Conservation (phyloP, 2,329 filamentous ascomycete genomes). For the Neofusicoccum laricinum region DNA sequence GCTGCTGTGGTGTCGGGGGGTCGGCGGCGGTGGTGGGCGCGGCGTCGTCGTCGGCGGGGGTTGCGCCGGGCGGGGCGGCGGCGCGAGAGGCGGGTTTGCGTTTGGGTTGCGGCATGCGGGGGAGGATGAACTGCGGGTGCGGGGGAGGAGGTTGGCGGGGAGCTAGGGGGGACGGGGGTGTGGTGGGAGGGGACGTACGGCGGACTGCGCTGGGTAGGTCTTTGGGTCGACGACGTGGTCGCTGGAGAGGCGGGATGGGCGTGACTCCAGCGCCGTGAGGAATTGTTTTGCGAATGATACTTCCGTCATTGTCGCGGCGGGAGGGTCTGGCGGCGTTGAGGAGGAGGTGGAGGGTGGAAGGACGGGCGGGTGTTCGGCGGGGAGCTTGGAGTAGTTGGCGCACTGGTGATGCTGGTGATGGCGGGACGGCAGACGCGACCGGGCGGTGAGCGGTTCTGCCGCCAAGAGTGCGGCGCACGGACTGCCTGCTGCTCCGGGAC, state of each 20-base stretch:
- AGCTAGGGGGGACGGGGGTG: not conserved
- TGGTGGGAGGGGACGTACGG: slow-evolving; percentile 56
- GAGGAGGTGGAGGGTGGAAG: not conserved
- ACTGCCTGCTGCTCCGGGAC: not conserved
- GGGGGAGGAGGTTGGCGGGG: slow-evolving; percentile 42
- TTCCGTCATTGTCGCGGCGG: slow-evolving; percentile 51
- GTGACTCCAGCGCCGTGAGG: slow-evolving; percentile 73
- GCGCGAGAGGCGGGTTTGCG: slow-evolving; percentile 55
- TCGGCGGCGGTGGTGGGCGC: not conserved
- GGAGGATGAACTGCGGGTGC: slow-evolving; percentile 63
- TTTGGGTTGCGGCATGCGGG: slow-evolving; percentile 29
- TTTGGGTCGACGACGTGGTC: slow-evolving; percentile 88
- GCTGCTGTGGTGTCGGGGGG: slow-evolving; percentile 22
- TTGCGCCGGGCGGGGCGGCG: slow-evolving; percentile 29
- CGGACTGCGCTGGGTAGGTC: slow-evolving; percentile 70
- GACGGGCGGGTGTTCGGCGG: not conserved
- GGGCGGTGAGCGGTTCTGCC: slow-evolving; percentile 3
- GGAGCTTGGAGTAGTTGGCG: not conserved
- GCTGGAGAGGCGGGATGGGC: slow-evolving; percentile 75
- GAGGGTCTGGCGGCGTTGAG: not conserved
- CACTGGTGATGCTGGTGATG: not conserved
- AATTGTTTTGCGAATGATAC: slow-evolving; percentile 80
- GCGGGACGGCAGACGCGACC: not conserved
- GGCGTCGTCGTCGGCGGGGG: slow-evolving; percentile 25
- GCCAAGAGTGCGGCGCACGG: not conserved